Conservation (phyloP, 23 red algal genomes). For the Gracilaria domingensis region DNA sequence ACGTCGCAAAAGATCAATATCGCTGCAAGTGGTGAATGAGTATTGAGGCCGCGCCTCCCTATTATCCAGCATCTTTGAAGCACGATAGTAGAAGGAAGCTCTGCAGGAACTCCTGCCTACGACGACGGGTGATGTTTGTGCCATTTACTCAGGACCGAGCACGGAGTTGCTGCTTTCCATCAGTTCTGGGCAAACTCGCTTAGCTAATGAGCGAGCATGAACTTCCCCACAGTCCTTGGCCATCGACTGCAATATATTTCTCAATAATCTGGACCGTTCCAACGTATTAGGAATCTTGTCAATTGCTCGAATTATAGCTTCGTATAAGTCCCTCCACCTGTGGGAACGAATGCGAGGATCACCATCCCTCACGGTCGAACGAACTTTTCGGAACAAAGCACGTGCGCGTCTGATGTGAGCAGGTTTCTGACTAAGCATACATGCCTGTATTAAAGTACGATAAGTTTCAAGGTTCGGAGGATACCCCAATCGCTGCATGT, state of each 20-base stretch:
- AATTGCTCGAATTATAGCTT: constrained; percentile 48
- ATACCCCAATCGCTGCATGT: constrained; percentile 62
- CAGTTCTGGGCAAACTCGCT: constrained; percentile 12
- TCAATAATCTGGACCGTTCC: not conserved
- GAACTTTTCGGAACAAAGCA: constrained; percentile 46
- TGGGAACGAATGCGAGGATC: constrained; percentile 41
- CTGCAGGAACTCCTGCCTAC: too few species aligned
- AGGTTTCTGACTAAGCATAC: constrained; percentile 27
- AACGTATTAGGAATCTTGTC: constrained; percentile 9
- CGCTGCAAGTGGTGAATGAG: too few species aligned
- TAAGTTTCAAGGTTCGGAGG: constrained; percentile 67
- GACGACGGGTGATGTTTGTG: too few species aligned
- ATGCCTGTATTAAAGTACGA: constrained; percentile 49
- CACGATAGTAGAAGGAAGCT: too few species aligned
- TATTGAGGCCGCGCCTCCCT: too few species aligned
- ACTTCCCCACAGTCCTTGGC: constrained; percentile 25
- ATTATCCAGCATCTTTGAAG: too few species aligned
- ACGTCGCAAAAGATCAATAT: too few species aligned
- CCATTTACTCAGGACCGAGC: too few species aligned
- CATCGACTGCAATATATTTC: constrained; percentile 8
- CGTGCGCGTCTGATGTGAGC: constrained; percentile 45
- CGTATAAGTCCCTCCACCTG: constrained; percentile 47
- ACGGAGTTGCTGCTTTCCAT: not conserved
- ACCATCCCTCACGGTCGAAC: constrained; percentile 26
- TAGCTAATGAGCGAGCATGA: not conserved